Percentiles rank a stretch among this genome's conserved stretches.
Conservation (phyloP, 345 rosid genomes). For the Rhodamnia argentea region DNA sequence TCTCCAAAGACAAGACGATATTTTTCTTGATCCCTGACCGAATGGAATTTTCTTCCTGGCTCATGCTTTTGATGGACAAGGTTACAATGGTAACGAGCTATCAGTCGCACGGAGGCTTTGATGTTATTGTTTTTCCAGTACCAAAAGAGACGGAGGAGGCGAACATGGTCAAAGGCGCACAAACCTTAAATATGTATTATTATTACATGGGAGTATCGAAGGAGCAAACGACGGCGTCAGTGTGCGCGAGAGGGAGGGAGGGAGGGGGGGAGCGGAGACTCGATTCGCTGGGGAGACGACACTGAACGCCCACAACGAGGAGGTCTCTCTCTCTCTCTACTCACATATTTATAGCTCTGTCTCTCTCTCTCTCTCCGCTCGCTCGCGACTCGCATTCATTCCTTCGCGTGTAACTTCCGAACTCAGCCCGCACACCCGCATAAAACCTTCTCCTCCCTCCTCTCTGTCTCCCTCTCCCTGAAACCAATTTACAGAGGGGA, state of each 20-base stretch:
- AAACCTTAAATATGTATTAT: neutral
- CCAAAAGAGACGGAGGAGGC: neutral
- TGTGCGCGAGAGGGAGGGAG: neutral
- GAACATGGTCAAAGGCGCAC: neutral
- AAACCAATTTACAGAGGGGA: neutral
- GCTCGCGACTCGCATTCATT: neutral
- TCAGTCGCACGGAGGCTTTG: too few species aligned
- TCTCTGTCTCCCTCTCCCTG: neutral
- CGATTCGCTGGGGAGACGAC: neutral
- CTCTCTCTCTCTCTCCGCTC: neutral
- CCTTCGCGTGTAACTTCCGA: neutral
- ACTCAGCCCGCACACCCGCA: neutral
- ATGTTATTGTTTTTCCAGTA: neutral
- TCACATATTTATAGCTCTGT: neutral
- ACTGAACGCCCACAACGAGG: neutral
- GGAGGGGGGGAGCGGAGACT: neutral
- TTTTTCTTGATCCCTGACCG: neutral
- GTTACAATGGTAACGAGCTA: too few species aligned
- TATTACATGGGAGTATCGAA: too few species aligned
- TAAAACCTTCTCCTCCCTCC: neutral
- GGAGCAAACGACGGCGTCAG: neutral
- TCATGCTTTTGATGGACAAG: neutral
- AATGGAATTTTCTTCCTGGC: accelerated
- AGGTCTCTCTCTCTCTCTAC: neutral
- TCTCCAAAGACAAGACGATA: neutral